Percentiles rank a stretch among this genome's conserved stretches.
Evolutionary conservation across 306 rosid genomes (phyloP).

Genomic region (Castanea crenata): DNA sequence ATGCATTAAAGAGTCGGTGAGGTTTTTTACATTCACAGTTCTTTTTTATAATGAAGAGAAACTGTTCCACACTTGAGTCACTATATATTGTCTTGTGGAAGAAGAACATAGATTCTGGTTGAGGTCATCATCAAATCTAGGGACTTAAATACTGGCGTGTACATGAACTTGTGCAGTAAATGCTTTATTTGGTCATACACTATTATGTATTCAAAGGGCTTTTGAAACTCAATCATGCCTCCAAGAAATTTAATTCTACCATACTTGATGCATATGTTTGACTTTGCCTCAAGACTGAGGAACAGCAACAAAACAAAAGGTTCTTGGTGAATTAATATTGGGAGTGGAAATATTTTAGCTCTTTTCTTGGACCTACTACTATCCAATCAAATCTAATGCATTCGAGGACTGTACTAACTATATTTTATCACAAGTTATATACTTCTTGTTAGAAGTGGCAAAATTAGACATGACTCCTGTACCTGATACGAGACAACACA

Average conservation of each 20-base stretch:
- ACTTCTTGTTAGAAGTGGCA: too few species aligned
- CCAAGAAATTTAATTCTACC: conserved; percentile 34
- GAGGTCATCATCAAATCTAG: conserved; percentile 55
- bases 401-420: not conserved
- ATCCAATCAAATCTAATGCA: not conserved
- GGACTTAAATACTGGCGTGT: conserved; percentile 58
- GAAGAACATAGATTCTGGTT: conserved; percentile 60
- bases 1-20: conserved; percentile 2
- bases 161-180: conserved; percentile 44
- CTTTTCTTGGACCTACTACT: not conserved
- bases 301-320: conserved; percentile 49
- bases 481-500: too few species aligned
- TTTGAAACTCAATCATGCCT: conserved; percentile 49
- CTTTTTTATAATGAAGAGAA: conserved; percentile 12
- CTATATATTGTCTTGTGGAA: conserved; percentile 39
- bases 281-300: conserved; percentile 35
- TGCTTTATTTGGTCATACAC: conserved; percentile 61
- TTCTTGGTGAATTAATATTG: conserved; percentile 24
- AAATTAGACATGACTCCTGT: too few species aligned
- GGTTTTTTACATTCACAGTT: not conserved
- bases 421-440: not conserved
- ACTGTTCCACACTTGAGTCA: conserved; percentile 18
- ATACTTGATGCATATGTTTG: conserved; percentile 47
- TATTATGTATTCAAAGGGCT: conserved; percentile 26
- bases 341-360: not conserved